Evolutionary conservation across 2,329 filamentous ascomycete genomes (phyloP), one percentile per base, ranked within the genome.

Genomic region (Gliomastix tumulicola): DNA sequence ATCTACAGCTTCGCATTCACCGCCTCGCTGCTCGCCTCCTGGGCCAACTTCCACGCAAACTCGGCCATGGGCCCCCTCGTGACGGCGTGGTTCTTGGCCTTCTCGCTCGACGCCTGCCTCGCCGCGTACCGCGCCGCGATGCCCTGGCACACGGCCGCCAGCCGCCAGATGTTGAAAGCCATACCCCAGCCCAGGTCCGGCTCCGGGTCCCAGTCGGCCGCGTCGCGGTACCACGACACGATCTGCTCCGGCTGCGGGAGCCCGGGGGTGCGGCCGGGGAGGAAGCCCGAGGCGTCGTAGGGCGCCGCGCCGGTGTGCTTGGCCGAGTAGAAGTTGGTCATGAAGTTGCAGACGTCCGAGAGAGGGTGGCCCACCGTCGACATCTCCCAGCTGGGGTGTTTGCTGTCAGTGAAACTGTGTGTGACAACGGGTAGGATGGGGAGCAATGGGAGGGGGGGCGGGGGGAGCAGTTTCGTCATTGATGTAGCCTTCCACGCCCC

Each of bases 321-420:
- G 22, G 60, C 55, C 35, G 54, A 55, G 51, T 58, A 64, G 49
- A 63, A 67, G 35, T 57, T 61, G 37, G 52, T 64, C 35, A 66
- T 44, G 15, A 97, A 69, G 61, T 97, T 97, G 58, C 82, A 81
- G 28, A 97, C 68, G 56, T 98, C 92, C 6, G 85, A 90, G 17
- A 97, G 74, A 2, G 92, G 92, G 58, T 98, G 90, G n/a, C 92
- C 92, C 37, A 96, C 82, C 0, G 92, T 97, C 23, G 88, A 88
- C 88, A 98, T 95, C 66, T 97, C 92, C 90, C 90, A 97, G 64
- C 74, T 78, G 50, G 53, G 7, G 20, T 9, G n/a, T n/a, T n/a
- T n/a, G 21, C n/a, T 17, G 18, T 21, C 21, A 38, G 21, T 28
- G 20, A 2, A 35, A 17, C n/a, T 35, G 7, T 20, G 21, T 23